phyloP scores from a whole-genome alignment of 192 early-diverging fungal genomes.

The Allomyces macrogynus region DNA sequence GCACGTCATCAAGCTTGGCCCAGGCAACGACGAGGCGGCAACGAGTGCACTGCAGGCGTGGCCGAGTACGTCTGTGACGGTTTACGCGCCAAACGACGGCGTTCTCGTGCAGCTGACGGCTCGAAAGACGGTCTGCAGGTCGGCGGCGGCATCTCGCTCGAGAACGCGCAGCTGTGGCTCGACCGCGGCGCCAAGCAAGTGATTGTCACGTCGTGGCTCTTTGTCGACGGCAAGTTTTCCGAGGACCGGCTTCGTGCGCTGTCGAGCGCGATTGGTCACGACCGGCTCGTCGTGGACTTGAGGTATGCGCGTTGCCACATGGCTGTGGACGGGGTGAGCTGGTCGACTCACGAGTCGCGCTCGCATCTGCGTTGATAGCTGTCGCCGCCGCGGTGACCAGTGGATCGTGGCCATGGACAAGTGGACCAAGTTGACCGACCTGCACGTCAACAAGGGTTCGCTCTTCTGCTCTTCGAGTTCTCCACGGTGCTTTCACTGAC shows the following conservation, averaged over 20 bases:
- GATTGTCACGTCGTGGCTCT: conserved; percentile 90
- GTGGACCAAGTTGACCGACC: conserved; percentile 91
- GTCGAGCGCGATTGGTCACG: conserved; percentile 37
- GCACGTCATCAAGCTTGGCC: conserved; percentile 89
- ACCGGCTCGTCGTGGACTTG: conserved; percentile 59
- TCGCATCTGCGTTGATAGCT: no score
- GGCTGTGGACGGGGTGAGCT: not conserved
- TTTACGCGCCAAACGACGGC: not conserved
- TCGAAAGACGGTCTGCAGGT: conserved; percentile 50
- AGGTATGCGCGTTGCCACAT: conserved; percentile 19
- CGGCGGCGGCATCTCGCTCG: conserved; percentile 76
- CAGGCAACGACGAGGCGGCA: conserved; percentile 68
- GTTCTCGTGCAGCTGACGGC: conserved; percentile 1
- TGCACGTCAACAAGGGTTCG: conserved; percentile 48
- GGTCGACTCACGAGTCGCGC: not conserved
- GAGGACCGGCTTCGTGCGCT: conserved; percentile 36
- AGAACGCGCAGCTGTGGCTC: conserved; percentile 79
- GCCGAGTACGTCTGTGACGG: conserved; percentile 29
- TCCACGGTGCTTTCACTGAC: no score
- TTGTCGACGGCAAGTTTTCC: conserved; percentile 56
- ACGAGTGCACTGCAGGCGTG: conserved; percentile 60
- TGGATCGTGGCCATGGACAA: conserved; percentile 97
- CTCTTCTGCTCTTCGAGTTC: not conserved
- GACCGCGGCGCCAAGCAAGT: conserved; percentile 58
- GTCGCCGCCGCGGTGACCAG: conserved; percentile 38